Conservation (phyloP, 306 rosid species). For the Cajanus cajan region DNA sequence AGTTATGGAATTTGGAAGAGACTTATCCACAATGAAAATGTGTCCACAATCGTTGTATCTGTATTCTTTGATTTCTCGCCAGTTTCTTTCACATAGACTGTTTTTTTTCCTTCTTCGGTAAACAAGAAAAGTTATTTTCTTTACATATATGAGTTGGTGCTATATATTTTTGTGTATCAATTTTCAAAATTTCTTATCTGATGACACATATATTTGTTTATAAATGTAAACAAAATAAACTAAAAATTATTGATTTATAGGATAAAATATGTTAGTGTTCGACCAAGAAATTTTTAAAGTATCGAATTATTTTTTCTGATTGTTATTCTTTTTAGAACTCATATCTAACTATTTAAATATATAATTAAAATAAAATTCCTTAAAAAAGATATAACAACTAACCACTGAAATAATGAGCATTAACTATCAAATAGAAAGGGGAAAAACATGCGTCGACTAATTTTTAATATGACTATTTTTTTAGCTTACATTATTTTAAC, state of each 20-base stretch:
- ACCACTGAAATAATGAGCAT: no score
- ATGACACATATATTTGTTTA: no score
- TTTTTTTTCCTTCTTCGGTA: background rate
- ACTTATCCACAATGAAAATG: slow-evolving; percentile 42
- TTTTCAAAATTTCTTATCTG: no score
- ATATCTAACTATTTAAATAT: background rate
- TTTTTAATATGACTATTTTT: no score
- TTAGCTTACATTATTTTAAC: background rate
- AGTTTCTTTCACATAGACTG: background rate
- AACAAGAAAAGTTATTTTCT: background rate
- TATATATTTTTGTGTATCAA: no score
- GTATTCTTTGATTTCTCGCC: background rate
- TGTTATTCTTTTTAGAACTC: background rate
- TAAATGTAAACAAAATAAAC: no score
- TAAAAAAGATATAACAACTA: no score
- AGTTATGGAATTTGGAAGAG: slow-evolving; percentile 33
- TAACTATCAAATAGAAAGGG: no score
- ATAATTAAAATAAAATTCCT: no score
- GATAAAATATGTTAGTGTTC: no score
- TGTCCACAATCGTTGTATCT: slow-evolving; percentile 49
- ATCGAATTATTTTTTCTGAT: background rate
- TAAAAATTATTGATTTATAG: no score
- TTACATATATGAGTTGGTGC: background rate
- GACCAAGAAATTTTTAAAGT: no score
- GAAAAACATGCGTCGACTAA: background rate